A percentile compares a stretch with the other conserved stretches of the same genome.
phyloP scores from a whole-genome alignment of 805 yeast genomes.

The Groenewaldozyma salmanticensis region DNA sequence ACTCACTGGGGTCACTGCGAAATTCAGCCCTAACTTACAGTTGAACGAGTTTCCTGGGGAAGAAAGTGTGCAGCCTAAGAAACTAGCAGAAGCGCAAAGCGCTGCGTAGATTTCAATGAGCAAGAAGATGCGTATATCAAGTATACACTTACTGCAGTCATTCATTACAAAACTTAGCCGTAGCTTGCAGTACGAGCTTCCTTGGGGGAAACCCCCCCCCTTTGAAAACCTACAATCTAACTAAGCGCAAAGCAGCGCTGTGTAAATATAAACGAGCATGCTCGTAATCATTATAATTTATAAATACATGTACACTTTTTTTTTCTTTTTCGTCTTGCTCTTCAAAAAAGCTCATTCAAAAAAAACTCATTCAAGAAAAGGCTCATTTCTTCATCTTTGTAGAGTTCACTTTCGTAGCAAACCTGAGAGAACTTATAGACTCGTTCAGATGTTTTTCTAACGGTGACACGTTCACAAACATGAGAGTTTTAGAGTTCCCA shows the following conservation, averaged over 20 bases:
- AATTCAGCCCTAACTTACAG: background rate
- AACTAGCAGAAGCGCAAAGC: too few relatives aligned
- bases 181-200: too few relatives aligned
- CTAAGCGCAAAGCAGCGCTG: background rate
- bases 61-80: background rate
- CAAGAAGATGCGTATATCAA: too few relatives aligned
- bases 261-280: background rate
- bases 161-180: too few relatives aligned
- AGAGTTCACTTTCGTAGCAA: slow-evolving; percentile 53
- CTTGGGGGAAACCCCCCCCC: too few relatives aligned
- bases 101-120: background rate
- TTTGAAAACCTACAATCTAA: too few relatives aligned
- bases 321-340: background rate
- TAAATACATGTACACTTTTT: background rate
- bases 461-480: slow-evolving; percentile 88
- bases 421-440: slow-evolving; percentile 74
- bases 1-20: background rate
- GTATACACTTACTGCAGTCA: too few relatives aligned
- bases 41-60: background rate
- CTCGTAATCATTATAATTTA: too few relatives aligned
- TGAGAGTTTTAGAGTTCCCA: slow-evolving; percentile 80
- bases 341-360: background rate
- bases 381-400: slow-evolving; percentile 11
- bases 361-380: background rate
- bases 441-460: slow-evolving; percentile 53